These are phyloP conservation scores for Sisymbrium irio DNA, from an alignment of 345 rosid genomes.

Conservation along the genomic window DNA sequence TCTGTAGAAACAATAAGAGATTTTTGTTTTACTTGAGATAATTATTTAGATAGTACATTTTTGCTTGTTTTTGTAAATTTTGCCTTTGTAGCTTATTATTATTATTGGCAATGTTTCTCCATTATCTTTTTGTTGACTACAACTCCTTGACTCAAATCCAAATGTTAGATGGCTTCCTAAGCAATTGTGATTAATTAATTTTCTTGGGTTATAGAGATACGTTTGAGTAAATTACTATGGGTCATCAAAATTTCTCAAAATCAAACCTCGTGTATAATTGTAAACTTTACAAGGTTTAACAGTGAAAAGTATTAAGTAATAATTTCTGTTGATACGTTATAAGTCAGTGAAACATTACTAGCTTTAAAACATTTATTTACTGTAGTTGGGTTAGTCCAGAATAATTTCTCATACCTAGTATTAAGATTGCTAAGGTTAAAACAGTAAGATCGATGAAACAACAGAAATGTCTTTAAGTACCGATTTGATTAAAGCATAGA, in stretches of 20 bases:
- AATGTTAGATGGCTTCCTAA: too few relatives aligned
- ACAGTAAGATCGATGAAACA: not conserved
- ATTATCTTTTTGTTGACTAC: not conserved
- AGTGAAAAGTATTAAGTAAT: too few relatives aligned
- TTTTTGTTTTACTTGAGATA: slow-evolving; percentile 23
- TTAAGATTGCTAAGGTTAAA: not conserved
- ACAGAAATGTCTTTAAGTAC: not conserved
- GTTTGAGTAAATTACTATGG: too few relatives aligned
- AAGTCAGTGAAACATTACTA: not conserved
- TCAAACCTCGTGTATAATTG: too few relatives aligned
- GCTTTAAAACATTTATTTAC: not conserved
- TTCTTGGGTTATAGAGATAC: too few relatives aligned
- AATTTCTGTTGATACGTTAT: too few relatives aligned
- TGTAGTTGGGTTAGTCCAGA: not conserved
- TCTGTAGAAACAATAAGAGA: slow-evolving; percentile 48
- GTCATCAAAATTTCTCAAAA: too few relatives aligned
- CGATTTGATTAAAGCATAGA: not conserved
- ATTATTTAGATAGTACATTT: not conserved
- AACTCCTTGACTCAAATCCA: not conserved
- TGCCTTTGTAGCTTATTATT: not conserved
- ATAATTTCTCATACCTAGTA: not conserved
- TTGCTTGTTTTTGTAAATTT: slow-evolving; percentile 8
- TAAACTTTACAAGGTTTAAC: too few relatives aligned
- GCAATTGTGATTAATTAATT: too few relatives aligned
- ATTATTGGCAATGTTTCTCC: not conserved